Percentiles rank a stretch among this genome's conserved stretches.
Conservation (phyloP, 2,329 filamentous ascomycete genomes). For the Exophiala sp. region DNA sequence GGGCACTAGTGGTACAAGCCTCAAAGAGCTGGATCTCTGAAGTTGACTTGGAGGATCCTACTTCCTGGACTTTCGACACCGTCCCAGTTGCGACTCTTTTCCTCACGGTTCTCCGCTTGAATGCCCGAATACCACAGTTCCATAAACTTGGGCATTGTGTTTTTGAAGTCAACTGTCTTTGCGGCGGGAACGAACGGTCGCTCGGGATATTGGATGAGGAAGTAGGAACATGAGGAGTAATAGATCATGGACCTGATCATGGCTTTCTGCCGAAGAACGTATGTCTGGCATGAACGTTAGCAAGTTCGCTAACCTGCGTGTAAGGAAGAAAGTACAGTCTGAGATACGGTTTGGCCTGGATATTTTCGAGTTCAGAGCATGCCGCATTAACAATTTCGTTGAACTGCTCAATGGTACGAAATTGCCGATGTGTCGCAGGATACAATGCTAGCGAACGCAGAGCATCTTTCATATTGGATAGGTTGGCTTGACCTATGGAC, state of each 20-base stretch:
- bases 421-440: constrained; percentile 4
- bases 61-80: too few relatives aligned
- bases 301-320: neutral
- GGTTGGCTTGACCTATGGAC: constrained; percentile 15
- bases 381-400: constrained; percentile 6
- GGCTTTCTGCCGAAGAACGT: neutral
- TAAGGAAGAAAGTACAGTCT: constrained; percentile 10
- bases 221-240: too few relatives aligned
- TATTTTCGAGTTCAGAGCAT: constrained; percentile 11
- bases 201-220: too few relatives aligned
- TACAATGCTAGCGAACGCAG: constrained; percentile 14
- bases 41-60: too few relatives aligned
- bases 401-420: constrained; percentile 9
- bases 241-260: neutral
- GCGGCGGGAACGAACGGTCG: too few relatives aligned
- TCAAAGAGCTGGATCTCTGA: too few relatives aligned
- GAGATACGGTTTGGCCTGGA: constrained; percentile 15
- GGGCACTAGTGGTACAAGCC: too few relatives aligned
- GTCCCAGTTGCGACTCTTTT: too few relatives aligned
- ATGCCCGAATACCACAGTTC: too few relatives aligned
- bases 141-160: too few relatives aligned
- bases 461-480: constrained; percentile 16
- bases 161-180: too few relatives aligned
- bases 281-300: neutral
- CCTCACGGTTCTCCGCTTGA: too few relatives aligned